Base-by-base conservation (phyloP, 805 yeast genomes). In the Candida vartiovaarae region DNA sequence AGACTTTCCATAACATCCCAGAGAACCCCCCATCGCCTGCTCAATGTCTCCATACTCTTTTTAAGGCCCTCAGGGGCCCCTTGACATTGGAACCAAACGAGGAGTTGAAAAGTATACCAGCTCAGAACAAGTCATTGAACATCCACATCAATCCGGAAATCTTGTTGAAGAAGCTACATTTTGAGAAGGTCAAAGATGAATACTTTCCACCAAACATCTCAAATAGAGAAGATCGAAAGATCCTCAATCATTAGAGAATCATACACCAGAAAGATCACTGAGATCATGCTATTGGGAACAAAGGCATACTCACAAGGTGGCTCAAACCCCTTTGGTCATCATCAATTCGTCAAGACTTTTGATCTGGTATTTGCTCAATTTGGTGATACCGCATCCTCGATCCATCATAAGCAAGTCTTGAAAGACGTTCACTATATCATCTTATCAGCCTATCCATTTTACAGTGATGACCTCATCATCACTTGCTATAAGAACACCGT, bases 31-130 rank as follows among this genome's bases (percentile, higher is more conserved):
- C 95, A 0, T 63, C 76, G 3, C 74, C 80, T 3, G 59, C 74
- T 0, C 75, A 72, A 36, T 82, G 95, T 52, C 65, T 84, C 24
- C 66, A 67, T 39, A 82, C 87, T 0, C 55, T 87, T 15, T 70
- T 74, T 51, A 78, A 76, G 47, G 82, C 84, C 7, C 63, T 86
- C 38, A 76, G 70, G 49, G 90, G 88, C 2, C 91, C 95, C 0
- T 60, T 87, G 24, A 58, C 67, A 7, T 59, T 72, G 25, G 61
- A 57, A 2, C 64, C 72, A 3, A 64, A 60, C 3, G 74, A 70
- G 5, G 75, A 73, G 8, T 62, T 68, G 3, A 80, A 76, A 53
- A 76, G 83, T 0, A 80, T 88, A 33, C 68, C 72, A 47, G 60
- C 76, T 4, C 59, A 64, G n/a, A 74, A 73, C 47, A 67, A 76